Evolutionary conservation across 164 flowering plant genomes (phyloP), one percentile per base, ranked within the genome.

Genomic region (Stephania japonica): DNA sequence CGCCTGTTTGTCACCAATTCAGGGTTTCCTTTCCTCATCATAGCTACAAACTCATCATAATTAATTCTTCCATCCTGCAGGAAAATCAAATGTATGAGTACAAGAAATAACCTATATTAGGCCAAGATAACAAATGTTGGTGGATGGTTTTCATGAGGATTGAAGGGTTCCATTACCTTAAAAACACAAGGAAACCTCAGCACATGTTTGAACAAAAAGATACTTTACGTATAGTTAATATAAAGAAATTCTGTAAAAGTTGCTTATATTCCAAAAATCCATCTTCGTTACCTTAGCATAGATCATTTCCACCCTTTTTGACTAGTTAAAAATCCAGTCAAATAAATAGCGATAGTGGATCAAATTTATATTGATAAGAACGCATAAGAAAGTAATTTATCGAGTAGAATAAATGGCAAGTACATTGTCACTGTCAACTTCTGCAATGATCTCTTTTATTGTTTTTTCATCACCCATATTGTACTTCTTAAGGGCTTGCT

Each of bases 401-500:
- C n/a, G 16, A 50, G 42, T 44, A 49, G 9, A 38, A 49, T 24
- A 72, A 50, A 69, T 59, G 67, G 43, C 25, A 64, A 85, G 66
- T 90, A 93, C 99, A 78, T 84, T 50, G 71, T 95, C 99, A 5
- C 94, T 89, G 83, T 93, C 99, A 43, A 93, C 98, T 89, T 93
- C 99, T 14, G 95, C 93, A 76, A 95, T 87, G 78, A 95, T 95
- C 81, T 95, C 99, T 77, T 89, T 86, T 70, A 95, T 91, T 44
- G 94, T 87, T 84, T 87, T 89, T 70, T 81, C 86, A 71, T 89
- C 99, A 4, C 91, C 97, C 97, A 93, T 89, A 69, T 90, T 90
- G 79, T 91, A 90, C 81, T 89, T 83, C 86, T 81, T 87, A 69
- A 93, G 83, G 41, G 93, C 94, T 72, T 87, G 88, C 82, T 86